Conservation (phyloP, 306 rosid genomes). For the Malus sylvestris region DNA sequence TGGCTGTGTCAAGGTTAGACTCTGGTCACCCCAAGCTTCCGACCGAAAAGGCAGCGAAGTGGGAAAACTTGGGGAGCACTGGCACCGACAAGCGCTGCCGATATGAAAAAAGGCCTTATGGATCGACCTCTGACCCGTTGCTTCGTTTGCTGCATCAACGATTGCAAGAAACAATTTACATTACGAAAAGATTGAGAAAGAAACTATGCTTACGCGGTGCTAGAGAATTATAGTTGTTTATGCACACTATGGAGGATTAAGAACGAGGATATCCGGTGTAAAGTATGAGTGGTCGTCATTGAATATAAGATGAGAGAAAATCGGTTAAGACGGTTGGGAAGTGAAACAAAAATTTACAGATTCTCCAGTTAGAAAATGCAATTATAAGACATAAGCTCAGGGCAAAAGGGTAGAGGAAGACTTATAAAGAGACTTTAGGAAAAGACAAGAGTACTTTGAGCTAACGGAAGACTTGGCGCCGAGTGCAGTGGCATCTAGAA, state of each 20-base stretch:
- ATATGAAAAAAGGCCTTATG: slow-evolving; percentile 58
- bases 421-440: no score
- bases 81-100: slow-evolving; percentile 52
- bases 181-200: background rate
- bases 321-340: no score
- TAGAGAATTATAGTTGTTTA: background rate
- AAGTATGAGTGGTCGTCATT: no score
- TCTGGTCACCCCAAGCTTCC: slow-evolving; percentile 37
- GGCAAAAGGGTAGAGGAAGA: no score
- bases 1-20: slow-evolving; percentile 12
- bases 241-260: background rate
- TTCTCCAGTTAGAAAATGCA: rapidly evolving
- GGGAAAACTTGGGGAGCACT: slow-evolving; percentile 62
- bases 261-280: no score
- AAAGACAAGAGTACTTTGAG: no score
- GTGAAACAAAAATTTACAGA: no score
- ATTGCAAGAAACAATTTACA: background rate
- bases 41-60: slow-evolving; percentile 52
- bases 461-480: rapidly evolving
- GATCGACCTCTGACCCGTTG: slow-evolving; percentile 50
- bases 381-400: no score
- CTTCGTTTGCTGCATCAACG: slow-evolving; percentile 38
- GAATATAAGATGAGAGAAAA: no score
- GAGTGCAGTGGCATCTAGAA: rapidly evolving
- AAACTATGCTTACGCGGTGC: background rate